phyloP scores from a whole-genome alignment of 1,139 yeast genomes.

The Martiniozyma asiatica region DNA sequence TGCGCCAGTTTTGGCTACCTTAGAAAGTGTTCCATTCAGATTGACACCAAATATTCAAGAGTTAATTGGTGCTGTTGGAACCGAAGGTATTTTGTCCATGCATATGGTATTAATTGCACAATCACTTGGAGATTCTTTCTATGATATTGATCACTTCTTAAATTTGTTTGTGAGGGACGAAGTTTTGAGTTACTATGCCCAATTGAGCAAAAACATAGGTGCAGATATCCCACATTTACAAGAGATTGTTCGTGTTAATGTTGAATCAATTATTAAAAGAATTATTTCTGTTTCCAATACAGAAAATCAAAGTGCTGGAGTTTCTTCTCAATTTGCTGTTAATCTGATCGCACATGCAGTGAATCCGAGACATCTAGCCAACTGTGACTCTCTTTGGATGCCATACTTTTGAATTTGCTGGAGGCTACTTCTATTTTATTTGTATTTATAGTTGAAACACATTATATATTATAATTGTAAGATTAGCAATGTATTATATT shows the following conservation, averaged over 20 bases:
- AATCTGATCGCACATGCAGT: constrained; percentile 93
- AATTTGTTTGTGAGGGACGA: constrained; percentile 93
- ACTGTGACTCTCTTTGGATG: constrained; percentile 93
- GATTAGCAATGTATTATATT: no score
- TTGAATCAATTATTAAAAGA: constrained; percentile 67
- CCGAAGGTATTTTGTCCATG: constrained; percentile 86
- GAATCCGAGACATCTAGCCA: constrained; percentile 86
- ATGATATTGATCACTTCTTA: constrained; percentile 77
- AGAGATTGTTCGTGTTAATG: constrained; percentile 82
- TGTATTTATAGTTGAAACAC: no score
- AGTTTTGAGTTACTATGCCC: constrained; percentile 85
- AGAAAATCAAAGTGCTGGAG: constrained; percentile 39
- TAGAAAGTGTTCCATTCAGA: constrained; percentile 95
- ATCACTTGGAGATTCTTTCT: constrained; percentile 82
- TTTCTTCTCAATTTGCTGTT: constrained; percentile 86
- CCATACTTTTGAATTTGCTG: constrained; percentile 55
- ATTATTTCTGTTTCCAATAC: constrained; percentile 65
- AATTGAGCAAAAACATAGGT: constrained; percentile 61
- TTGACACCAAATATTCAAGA: constrained; percentile 92
- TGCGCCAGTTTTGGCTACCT: constrained; percentile 82
- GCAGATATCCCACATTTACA: constrained; percentile 64
- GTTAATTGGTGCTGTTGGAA: constrained; percentile 81
- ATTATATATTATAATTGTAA: no score
- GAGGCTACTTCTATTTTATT: no score
- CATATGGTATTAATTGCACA: constrained; percentile 78